Evolutionary conservation across 495 filamentous ascomycete genomes (phyloP), one percentile per base, ranked within the genome.

Genomic region (Pyrenula massariospora): DNA sequence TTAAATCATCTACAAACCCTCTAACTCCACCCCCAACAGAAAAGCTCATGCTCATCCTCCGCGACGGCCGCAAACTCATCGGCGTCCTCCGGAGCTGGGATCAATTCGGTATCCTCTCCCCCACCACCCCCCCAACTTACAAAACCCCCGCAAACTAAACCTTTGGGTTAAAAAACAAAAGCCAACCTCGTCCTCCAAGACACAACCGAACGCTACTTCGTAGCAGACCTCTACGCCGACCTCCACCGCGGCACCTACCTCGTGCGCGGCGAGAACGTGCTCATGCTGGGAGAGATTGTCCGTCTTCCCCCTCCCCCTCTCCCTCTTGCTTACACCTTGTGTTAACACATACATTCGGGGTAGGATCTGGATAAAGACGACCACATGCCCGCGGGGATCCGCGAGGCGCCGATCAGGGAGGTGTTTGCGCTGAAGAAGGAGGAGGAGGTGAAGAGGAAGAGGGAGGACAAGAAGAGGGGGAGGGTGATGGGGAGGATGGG

Each of bases 81-180:
- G 93, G 93, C 20, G 88, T 97, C 11, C 71, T 98, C 63, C 77
- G 93, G 61, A 95, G 89, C 65, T 98, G 94, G 91, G 93, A 98
- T 72, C 93, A 98, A 68, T 96, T 95, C 66, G 91, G 91, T 93
- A 84, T 62, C 78, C 61, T 25, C 53, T 52, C 50, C 54, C 57
- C n/a, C n/a, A 22, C 15, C n/a, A 31, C 48, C 25, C 54, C 25
- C 21, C 48, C 50, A 25, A 22, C 36, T 57, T 56, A 47, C 58
- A 58, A 59, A 52, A 54, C 53, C 52, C 15, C 22, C 52, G 42
- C 52, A 21, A 57, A 52, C 59, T 64, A 66, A 67, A 55, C 58
- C 55, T 62, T 54, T 20, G 59, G 54, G 47, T 31, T 25, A 24
- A n/a, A n/a, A n/a, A n/a, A n/a, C n/a, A n/a, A 48, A 62, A 96